Evolutionary conservation across 768 basidiomycete species (phyloP).

Genomic region (Trametes gibbosa): DNA sequence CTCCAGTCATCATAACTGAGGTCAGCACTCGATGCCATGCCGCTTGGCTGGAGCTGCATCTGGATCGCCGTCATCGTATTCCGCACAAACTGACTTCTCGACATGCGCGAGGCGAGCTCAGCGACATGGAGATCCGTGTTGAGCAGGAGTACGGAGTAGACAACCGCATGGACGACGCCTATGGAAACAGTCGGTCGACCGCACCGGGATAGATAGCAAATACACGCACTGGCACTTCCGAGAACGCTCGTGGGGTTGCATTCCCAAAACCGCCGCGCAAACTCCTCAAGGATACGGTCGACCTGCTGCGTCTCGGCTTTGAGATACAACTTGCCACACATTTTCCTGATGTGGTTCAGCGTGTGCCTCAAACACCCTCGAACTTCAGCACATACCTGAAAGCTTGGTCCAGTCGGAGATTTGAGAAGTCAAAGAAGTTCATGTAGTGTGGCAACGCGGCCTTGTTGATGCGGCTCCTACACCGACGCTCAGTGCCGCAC

Average conservation of each 20-base stretch:
- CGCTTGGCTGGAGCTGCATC: conserved; percentile 62
- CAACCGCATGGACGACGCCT: conserved; percentile 94
- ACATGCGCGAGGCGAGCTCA: conserved; percentile 86
- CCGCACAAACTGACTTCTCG: conserved; percentile 83
- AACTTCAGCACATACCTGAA: conserved; percentile 64
- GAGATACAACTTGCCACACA: conserved; percentile 90
- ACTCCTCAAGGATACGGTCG: conserved; percentile 91
- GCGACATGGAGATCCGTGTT: conserved; percentile 99
- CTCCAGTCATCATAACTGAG: conserved; percentile 63
- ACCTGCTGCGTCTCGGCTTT: conserved; percentile 98
- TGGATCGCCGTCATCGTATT: conserved; percentile 90
- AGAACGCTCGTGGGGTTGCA: conserved; percentile 83
- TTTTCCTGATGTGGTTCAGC: conserved; percentile 47
- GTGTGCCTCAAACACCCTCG: not conserved
- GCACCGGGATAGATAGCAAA: not conserved
- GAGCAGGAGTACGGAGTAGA: conserved; percentile 88
- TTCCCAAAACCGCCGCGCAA: conserved; percentile 87
- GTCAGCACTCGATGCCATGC: conserved; percentile 56
- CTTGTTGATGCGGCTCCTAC: conserved; percentile 74
- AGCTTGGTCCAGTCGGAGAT: conserved; percentile 79
- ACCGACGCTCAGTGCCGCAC: conserved; percentile 3
- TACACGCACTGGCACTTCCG: conserved; percentile 74
- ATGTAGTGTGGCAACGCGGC: conserved; percentile 78
- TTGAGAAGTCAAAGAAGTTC: conserved; percentile 83
- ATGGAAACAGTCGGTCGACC: conserved; percentile 9